Conservation (phyloP, 2,329 filamentous ascomycete species). For the Trichoderma koningiopsis region DNA sequence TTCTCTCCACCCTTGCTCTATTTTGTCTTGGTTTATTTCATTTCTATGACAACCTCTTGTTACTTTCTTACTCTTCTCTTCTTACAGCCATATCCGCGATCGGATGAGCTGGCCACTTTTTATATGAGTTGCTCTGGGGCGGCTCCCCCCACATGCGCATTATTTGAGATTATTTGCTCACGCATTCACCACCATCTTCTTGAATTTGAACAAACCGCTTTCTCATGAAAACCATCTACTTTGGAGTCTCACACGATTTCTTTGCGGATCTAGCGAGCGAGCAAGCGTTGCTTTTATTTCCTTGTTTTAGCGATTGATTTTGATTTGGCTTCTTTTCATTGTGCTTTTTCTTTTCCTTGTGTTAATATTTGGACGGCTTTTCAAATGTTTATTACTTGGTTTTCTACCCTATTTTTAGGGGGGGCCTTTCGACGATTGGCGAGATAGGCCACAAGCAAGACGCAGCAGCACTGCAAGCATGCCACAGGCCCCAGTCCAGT, state of each 20-base stretch:
- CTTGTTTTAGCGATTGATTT: conserved; percentile 36
- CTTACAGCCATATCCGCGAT: conserved; percentile 25
- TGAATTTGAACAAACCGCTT: conserved; percentile 37
- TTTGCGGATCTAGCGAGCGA: conserved; percentile 43
- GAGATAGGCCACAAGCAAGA: conserved; percentile 23
- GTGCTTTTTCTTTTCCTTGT: conserved; percentile 24
- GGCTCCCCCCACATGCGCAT: conserved; percentile 27
- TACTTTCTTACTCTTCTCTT: conserved; percentile 28
- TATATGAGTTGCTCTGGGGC: conserved; percentile 40
- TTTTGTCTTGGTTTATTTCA: conserved; percentile 26
- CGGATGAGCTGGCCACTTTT: conserved; percentile 33
- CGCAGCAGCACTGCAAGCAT: conserved; percentile 24
- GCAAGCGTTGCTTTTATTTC: conserved; percentile 37
- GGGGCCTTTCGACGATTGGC: conserved; percentile 4
- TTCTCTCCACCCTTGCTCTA: conserved; percentile 27
- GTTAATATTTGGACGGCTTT: conserved; percentile 22
- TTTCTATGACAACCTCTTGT: conserved; percentile 31
- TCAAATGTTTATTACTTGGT: neutral
- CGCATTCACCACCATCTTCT: conserved; percentile 46
- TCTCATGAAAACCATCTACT: conserved; percentile 35
- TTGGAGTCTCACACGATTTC: conserved; percentile 38
- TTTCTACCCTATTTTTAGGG: neutral
- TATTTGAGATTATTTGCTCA: conserved; percentile 52
- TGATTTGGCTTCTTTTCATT: conserved; percentile 25
- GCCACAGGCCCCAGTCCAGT: conserved; percentile 26